Evolutionary conservation across 169 alveolate species (phyloP), one percentile per base, ranked within the genome.

Genomic region (Sarcocystis neurona): DNA sequence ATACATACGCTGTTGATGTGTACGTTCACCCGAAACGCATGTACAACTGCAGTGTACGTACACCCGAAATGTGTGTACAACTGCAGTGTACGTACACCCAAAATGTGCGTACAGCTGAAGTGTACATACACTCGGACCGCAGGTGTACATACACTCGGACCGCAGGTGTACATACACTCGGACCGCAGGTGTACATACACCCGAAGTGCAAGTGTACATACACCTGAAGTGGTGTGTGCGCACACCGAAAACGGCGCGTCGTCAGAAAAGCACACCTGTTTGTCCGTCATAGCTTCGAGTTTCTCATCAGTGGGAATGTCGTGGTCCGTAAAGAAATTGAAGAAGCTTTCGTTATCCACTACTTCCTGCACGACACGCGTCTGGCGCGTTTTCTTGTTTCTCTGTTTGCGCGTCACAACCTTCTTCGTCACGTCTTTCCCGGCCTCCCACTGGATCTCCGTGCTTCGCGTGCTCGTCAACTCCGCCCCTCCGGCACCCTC

Each of bases 341-440:
- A 85, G 90, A 85, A 85, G 46, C 82, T 53, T 27, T 85, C 68
- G 39, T 41, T 68, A 27, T 85, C 85, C 32, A 74, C 86, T 32
- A 44, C 68, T n/a, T 88, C 92, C 37, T 53, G 43, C 43, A 88
- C 78, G 18, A 72, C 56, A 10, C 85, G 63, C 0, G 72, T 50
- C 41, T 88, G 87, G 20, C 44, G 56, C 0, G 92, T 88, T 41
- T 75, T 75, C 56, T 70, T 80, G 79, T 90, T 80, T 37, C 79
- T 58, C 58, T 84, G 90, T 47, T 44, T 80, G 18, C 82, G 53
- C 0, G 85, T 66, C 8, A 82, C 53, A 39, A 60, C 56, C 34
- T 90, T 90, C 87, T 82, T 74, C 15, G 93, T 90, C 44, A 90
- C 90, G 63, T 90, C 93, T 46, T 84, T 90, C n/a, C 87, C 87